phyloP scores from a whole-genome alignment of 495 filamentous ascomycete species.

The Bryoglossum gracile region DNA sequence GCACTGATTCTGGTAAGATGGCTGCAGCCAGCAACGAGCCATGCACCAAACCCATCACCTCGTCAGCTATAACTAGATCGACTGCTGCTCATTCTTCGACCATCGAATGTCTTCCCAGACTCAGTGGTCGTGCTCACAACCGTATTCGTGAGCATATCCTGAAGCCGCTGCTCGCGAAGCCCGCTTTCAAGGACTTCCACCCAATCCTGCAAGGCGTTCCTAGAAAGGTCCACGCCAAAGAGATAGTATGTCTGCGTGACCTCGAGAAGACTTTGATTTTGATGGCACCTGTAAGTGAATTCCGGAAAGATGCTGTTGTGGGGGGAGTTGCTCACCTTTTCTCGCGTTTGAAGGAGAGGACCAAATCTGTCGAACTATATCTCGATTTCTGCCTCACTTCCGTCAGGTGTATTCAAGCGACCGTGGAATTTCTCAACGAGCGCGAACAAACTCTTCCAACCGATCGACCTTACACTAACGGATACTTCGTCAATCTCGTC shows the following conservation, averaged over 20 bases:
- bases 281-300: conserved; percentile 77
- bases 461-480: conserved; percentile 83
- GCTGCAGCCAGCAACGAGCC: conserved; percentile 13
- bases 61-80: conserved; percentile 43
- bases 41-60: conserved; percentile 25
- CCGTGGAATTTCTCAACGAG: conserved; percentile 70
- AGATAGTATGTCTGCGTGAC: conserved; percentile 79
- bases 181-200: conserved; percentile 65
- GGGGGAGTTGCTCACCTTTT: conserved; percentile 61
- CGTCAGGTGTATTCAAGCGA: conserved; percentile 76
- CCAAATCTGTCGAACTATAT: conserved; percentile 59
- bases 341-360: conserved; percentile 63
- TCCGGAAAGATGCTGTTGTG: conserved; percentile 36
- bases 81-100: conserved; percentile 32
- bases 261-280: conserved; percentile 84
- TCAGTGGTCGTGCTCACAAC: conserved; percentile 43
- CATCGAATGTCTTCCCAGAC: conserved; percentile 32
- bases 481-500: conserved; percentile 90
- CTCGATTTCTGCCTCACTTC: conserved; percentile 80
- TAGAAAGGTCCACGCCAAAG: conserved; percentile 64
- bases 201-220: conserved; percentile 68
- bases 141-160: conserved; percentile 48
- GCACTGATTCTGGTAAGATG: conserved; percentile 32
- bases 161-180: conserved; percentile 42
- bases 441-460: conserved; percentile 70